phyloP scores from a whole-genome alignment of 805 yeast genomes.

The Ogataea saltuana region DNA sequence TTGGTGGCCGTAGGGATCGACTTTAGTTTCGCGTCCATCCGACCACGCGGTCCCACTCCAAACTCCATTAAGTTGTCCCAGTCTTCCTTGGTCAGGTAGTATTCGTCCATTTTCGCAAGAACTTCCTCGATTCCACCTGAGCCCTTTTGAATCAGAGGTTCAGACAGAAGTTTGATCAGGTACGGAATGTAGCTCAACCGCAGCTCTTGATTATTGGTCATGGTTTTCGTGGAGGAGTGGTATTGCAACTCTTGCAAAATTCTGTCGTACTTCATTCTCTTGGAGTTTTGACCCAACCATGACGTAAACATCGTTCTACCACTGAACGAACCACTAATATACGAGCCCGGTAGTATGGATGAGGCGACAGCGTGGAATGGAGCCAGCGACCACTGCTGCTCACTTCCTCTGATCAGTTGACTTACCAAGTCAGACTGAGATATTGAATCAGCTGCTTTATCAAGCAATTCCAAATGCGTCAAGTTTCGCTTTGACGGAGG shows the following conservation, averaged over 20 bases:
- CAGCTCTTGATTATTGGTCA: slow-evolving; percentile 72
- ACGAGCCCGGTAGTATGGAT: slow-evolving; percentile 74
- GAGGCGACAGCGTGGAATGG: slow-evolving; percentile 91
- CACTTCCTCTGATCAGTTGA: slow-evolving; percentile 79
- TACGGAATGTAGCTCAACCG: slow-evolving; percentile 76
- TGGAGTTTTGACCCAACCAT: slow-evolving; percentile 91
- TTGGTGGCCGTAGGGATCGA: slow-evolving; percentile 76
- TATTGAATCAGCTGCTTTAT: slow-evolving; percentile 82
- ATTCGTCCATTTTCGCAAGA: slow-evolving; percentile 76
- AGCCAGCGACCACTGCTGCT: slow-evolving; percentile 91
- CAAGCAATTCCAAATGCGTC: slow-evolving; percentile 61
- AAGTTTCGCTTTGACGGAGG: slow-evolving; percentile 39
- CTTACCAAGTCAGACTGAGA: slow-evolving; percentile 85
- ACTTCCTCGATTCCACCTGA: slow-evolving; percentile 65
- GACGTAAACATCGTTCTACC: slow-evolving; percentile 78
- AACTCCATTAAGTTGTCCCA: slow-evolving; percentile 88
- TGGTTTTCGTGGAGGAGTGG: slow-evolving; percentile 78
- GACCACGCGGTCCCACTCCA: slow-evolving; percentile 59
- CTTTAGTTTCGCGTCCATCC: slow-evolving; percentile 48
- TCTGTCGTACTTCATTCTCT: slow-evolving; percentile 73
- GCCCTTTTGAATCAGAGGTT: slow-evolving; percentile 58
- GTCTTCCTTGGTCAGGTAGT: slow-evolving; percentile 85
- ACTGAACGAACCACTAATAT: slow-evolving; percentile 67
- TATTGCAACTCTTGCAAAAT: slow-evolving; percentile 84
- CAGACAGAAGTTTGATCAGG: slow-evolving; percentile 53